Evolutionary conservation across 805 yeast genomes (phyloP), one percentile per base, ranked within the genome.

Genomic region (Candida boidinii): DNA sequence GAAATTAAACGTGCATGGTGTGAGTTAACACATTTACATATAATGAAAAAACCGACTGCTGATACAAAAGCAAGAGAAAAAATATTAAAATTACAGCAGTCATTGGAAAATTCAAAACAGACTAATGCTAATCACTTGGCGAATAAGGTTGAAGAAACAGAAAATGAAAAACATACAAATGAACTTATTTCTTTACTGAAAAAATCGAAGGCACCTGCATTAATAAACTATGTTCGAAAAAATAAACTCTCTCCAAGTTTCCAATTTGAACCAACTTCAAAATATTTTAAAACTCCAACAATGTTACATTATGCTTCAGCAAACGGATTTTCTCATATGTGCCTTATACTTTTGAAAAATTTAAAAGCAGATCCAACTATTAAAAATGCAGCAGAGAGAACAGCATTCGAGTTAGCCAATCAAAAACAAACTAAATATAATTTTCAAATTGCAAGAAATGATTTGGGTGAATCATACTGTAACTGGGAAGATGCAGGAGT

Each of bases 1-100:
- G 97, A 88, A 51, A 60, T 92, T 44, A 83, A 78, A 47, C 70
- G 76, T 30, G 86, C 94, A 0, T 92, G 97, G 97, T 65, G 72
- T 18, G 79, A 79, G 42, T 61, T 92, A 36, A 64, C 87, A 1
- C 75, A 79, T 43, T 56, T 84, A 42, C 59, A 64, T 25, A 51
- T 73, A 1, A 54, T 70, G 6, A 70, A 72, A 8, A 55, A 66
- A n/a, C 90, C 94, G 1, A 60, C 66, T 41, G 56, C 64, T 3
- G 60, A 66, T 29, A 47, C 38, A 16, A 41, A 42, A 15, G 39
- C 41, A 23, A 46, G 54, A 27, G 58, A 45, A 35, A 49, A 41
- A 34, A 44, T 37, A 29, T 41, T 42, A 21, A 56, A 52, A 26
- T 62, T 55, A 35, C 54, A 49, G 33, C 57, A 44, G 41, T 46